A percentile compares a stretch with the other conserved stretches of the same genome.
Conservation (phyloP, 2,329 filamentous ascomycete genomes). For the Graphium sp. region DNA sequence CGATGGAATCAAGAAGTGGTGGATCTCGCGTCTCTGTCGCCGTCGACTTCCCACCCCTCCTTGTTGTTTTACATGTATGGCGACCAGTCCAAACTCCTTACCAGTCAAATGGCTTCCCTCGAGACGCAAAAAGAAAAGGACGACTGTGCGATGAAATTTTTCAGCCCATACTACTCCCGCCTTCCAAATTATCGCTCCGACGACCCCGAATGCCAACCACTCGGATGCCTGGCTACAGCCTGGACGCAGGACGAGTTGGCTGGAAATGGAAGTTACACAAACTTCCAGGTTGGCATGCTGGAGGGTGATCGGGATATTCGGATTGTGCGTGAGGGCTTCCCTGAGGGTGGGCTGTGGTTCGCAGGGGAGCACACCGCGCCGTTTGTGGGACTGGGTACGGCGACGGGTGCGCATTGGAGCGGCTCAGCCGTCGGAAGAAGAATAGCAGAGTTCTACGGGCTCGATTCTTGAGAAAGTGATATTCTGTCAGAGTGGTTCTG, state of each 20-base stretch:
- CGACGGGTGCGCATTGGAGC: slow-evolving; percentile 83
- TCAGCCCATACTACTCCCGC: slow-evolving; percentile 61
- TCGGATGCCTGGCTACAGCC: slow-evolving; percentile 48
- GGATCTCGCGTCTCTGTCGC: slow-evolving; percentile 53
- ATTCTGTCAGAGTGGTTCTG: too few relatives aligned
- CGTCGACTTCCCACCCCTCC: slow-evolving; percentile 50
- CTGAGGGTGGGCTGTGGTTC: slow-evolving; percentile 60
- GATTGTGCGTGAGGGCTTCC: slow-evolving; percentile 42
- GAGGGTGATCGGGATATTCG: slow-evolving; percentile 58
- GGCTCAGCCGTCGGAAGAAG: slow-evolving; percentile 61
- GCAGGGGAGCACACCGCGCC: slow-evolving; percentile 84
- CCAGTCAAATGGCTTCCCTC: slow-evolving; percentile 22
- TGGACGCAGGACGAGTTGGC: slow-evolving; percentile 70
- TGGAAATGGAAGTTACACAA: slow-evolving; percentile 68
- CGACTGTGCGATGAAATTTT: slow-evolving; percentile 44
- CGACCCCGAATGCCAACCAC: slow-evolving; percentile 42
- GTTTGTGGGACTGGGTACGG: slow-evolving; percentile 76
- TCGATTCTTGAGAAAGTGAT: too few relatives aligned
- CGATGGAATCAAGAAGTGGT: slow-evolving; percentile 63
- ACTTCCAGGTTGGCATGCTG: slow-evolving; percentile 64
- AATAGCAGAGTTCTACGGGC: slow-evolving; percentile 37
- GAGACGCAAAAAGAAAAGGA: slow-evolving; percentile 28
- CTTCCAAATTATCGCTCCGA: slow-evolving; percentile 48
- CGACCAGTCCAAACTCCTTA: slow-evolving; percentile 38
- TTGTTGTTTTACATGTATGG: slow-evolving; percentile 72